These are phyloP conservation scores for Apiotrichum domesticum DNA, from an alignment of 1,284 basidiomycete genomes.

Conservation along the genomic window DNA sequence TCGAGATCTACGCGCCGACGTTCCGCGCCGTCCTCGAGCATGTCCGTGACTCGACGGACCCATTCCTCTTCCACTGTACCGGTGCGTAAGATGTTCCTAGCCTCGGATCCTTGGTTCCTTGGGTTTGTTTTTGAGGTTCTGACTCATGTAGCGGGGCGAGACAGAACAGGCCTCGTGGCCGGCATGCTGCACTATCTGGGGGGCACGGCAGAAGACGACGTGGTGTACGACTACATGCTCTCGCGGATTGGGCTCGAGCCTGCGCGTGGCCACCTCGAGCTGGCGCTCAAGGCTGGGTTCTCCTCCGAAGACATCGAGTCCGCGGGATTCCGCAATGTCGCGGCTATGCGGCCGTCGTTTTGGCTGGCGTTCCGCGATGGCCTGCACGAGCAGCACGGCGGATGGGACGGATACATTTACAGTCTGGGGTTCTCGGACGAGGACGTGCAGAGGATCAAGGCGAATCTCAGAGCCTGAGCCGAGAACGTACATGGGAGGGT, in stretches of 20 bases:
- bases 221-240: conserved; percentile 14
- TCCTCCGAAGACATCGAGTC: background rate
- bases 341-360: conserved; percentile 4
- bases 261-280: conserved; percentile 7
- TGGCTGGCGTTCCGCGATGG: conserved; percentile 1
- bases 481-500: too few species aligned
- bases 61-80: conserved; percentile 17
- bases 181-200: conserved; percentile 13
- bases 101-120: background rate
- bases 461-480: conserved; percentile 1
- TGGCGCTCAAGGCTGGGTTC: background rate
- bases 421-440: conserved; percentile 6
- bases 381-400: conserved; percentile 7
- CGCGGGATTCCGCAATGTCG: conserved; percentile 9
- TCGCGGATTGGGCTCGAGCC: conserved; percentile 18
- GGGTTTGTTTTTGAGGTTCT: background rate
- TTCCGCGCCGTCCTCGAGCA: conserved; percentile 13
- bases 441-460: conserved; percentile 8
- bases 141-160: conserved; percentile 9
- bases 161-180: conserved; percentile 14
- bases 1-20: conserved; percentile 1
- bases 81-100: conserved; percentile 1
- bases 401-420: conserved; percentile 11
- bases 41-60: conserved; percentile 5
- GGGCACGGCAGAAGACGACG: conserved; percentile 2